Percentiles rank a stretch among this genome's conserved stretches.
Conservation (phyloP, 2,329 filamentous ascomycete species). For the Mycogone perniciosa region DNA sequence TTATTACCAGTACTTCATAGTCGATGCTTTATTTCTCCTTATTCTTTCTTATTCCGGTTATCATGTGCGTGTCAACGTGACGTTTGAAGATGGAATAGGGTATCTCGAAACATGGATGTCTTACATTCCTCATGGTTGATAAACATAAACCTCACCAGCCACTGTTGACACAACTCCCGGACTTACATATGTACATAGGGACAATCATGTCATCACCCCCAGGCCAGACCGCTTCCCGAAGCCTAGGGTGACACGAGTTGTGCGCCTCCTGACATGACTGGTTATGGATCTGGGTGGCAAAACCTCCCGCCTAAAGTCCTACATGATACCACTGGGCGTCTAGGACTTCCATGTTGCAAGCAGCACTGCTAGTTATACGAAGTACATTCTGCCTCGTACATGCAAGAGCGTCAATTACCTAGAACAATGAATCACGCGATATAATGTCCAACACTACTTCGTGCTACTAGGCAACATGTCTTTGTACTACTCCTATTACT, state of each 20-base stretch:
- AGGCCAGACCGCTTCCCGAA: constrained; percentile 12
- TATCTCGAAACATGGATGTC: too few species aligned
- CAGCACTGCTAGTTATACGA: background rate
- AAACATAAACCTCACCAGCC: too few species aligned
- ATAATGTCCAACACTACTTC: too few species aligned
- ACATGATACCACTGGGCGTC: background rate
- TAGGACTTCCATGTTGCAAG: constrained; percentile 5
- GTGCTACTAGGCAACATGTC: background rate
- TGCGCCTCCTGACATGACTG: constrained; percentile 12
- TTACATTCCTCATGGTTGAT: too few species aligned
- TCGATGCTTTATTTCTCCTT: too few species aligned
- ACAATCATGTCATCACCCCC: background rate
- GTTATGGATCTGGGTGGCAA: constrained; percentile 7
- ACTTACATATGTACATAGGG: too few species aligned
- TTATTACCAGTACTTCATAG: too few species aligned
- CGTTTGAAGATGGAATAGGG: too few species aligned
- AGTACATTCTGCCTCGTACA: too few species aligned
- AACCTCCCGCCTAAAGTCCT: constrained; percentile 5
- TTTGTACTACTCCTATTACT: background rate
- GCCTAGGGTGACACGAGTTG: constrained; percentile 11
- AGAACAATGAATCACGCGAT: background rate
- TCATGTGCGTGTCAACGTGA: too few species aligned
- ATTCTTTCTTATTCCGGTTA: too few species aligned
- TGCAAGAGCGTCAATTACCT: background rate
- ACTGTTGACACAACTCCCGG: too few species aligned